Evolutionary conservation across 495 filamentous ascomycete genomes (phyloP).

Genomic region (Penicillium nucicola): DNA sequence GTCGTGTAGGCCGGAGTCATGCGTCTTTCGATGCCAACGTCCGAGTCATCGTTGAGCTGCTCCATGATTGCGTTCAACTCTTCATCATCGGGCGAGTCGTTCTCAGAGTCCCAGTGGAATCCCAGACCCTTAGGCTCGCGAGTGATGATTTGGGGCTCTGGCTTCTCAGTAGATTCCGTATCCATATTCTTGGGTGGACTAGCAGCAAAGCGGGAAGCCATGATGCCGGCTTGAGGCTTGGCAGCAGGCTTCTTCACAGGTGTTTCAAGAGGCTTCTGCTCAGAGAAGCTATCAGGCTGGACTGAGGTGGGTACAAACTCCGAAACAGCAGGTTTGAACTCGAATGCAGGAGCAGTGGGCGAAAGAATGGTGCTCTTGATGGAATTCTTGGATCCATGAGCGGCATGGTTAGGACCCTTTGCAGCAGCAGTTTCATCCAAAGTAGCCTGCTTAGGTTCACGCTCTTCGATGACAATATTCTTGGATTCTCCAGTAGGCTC

Average conservation of each 20-base stretch:
- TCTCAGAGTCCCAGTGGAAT: constrained; percentile 20
- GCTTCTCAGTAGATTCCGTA: constrained; percentile 4
- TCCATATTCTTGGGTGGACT: constrained; percentile 22
- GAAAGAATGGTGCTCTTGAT: constrained; percentile 47
- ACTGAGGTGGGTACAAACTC: constrained; percentile 44
- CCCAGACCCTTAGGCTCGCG: constrained; percentile 3
- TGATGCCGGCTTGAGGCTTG: constrained; percentile 23
- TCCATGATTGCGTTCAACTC: constrained; percentile 87
- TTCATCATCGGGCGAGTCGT: constrained; percentile 59
- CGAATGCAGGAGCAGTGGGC: constrained; percentile 65
- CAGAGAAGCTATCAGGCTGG: constrained; percentile 38
- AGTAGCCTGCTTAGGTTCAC: constrained; percentile 5
- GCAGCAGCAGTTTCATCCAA: constrained; percentile 3
- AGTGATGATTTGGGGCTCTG: background rate
- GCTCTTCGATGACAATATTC: constrained; percentile 11
- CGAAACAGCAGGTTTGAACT: constrained; percentile 51
- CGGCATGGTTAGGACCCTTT: constrained; percentile 13
- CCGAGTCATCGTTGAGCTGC: constrained; percentile 69
- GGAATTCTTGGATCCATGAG: constrained; percentile 21
- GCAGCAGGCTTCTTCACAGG: constrained; percentile 17
- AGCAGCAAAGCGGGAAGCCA: constrained; percentile 41
- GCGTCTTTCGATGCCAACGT: constrained; percentile 65
- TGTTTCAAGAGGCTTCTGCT: constrained; percentile 4
- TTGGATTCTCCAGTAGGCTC: constrained; percentile 17
- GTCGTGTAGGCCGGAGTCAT: constrained; percentile 34